Base-by-base conservation (phyloP, 345 rosid genomes). In the Melastoma malabathricum region DNA sequence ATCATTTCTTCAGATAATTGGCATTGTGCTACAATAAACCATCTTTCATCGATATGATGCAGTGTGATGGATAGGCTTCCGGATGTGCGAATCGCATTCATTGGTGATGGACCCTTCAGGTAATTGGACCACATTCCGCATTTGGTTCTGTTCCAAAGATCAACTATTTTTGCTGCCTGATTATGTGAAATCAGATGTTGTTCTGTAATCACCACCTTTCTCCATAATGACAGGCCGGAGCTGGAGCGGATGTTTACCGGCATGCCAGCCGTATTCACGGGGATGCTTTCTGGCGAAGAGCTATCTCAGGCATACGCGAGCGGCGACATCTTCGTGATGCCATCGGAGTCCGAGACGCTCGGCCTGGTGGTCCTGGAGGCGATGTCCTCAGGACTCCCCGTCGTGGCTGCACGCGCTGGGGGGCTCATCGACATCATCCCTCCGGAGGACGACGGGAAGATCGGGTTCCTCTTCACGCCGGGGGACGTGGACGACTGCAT, bases 21-120 rank as follows among this genome's bases (percentile, higher is more conserved):
- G 12, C 41, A 34, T 34, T 2, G 41, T 0, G 34, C 57, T 39
- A 18, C 6, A 17, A 27, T 43, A 38, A 23, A 16, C 4, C n/a
- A n/a, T 20, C 31, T 54, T 50, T 18, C 17, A 43, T 50, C 12
- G 16, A 23, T 19, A 16, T 59, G 12, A 3, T 43, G 63, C 89
- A 90, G 98, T 15, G 84, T 87, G 52, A 87, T 92, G 98, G 96
- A 92, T 51, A 68, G 84, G 70, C 75, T 92, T 44, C 96, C 98
- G 13, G 81, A 81, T 31, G 88, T 86, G 43, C 75, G 95, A 54
- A 82, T 92, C 69, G 95, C 97, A 52, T 79, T 87, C 52, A 71
- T 92, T 18, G 98, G 95, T 57, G 98, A 92, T 63, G 98, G 98
- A 22, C 98, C 98, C 10, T 87, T 84, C 59, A 80, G 87, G 98